Conservation (phyloP, 2,329 filamentous ascomycete genomes). For the Colletotrichum melonis region DNA sequence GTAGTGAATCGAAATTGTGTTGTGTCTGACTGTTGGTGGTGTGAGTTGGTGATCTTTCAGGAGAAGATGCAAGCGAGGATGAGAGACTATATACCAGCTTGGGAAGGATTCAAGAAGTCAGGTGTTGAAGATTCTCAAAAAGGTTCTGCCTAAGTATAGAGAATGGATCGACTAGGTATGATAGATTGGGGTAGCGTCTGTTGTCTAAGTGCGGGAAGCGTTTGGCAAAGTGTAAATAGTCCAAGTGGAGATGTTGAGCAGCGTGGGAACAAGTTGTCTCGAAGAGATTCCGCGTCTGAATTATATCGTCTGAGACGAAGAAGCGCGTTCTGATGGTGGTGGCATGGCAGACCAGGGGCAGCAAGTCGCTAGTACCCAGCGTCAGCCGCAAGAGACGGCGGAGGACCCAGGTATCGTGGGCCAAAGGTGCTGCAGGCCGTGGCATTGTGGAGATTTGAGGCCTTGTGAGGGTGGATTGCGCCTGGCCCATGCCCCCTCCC, state of each 20-base stretch:
- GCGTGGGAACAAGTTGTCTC: neutral
- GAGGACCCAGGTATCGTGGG: slow-evolving; percentile 9
- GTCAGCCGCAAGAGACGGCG: slow-evolving; percentile 15
- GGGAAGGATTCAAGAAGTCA: neutral
- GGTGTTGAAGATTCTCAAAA: neutral
- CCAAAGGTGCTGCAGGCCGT: neutral
- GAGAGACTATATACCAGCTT: slow-evolving; percentile 25
- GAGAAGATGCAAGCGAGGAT: neutral
- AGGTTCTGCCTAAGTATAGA: slow-evolving; percentile 27
- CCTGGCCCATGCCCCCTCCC: slow-evolving; percentile 10
- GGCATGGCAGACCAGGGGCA: neutral
- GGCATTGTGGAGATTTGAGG: slow-evolving; percentile 28
- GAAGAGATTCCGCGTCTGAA: slow-evolving; percentile 22
- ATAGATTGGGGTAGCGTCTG: slow-evolving; percentile 3
- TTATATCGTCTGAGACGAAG: slow-evolving; percentile 23
- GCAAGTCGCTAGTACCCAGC: neutral
- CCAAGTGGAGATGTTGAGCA: slow-evolving; percentile 21
- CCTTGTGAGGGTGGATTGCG: slow-evolving; percentile 20
- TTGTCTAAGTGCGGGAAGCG: slow-evolving; percentile 1
- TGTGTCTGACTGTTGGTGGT: slow-evolving; percentile 22
- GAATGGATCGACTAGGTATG: slow-evolving; percentile 13
- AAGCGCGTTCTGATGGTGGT: slow-evolving; percentile 7
- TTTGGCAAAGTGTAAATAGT: slow-evolving; percentile 29
- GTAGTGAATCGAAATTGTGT: neutral
- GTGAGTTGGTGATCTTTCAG: slow-evolving; percentile 20